Conservation (phyloP, 2,329 filamentous ascomycete species). For the Aureobasidium leucospermi region DNA sequence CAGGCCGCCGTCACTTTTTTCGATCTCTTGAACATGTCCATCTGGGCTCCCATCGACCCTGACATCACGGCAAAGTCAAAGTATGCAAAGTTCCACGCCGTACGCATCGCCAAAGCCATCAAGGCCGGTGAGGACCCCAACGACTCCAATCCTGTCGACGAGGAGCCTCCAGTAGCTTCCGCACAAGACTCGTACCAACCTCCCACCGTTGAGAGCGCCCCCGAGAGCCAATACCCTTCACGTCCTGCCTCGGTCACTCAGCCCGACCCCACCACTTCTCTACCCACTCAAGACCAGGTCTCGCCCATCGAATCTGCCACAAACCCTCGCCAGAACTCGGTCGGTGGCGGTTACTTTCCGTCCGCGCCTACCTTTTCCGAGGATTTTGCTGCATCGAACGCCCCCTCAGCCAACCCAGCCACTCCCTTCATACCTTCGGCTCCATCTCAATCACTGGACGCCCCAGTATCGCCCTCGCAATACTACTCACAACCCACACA, state of each 20-base stretch:
- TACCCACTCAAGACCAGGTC: constrained; percentile 32
- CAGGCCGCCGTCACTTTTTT: constrained; percentile 89
- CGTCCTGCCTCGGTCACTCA: constrained; percentile 21
- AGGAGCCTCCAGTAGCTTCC: constrained; percentile 44
- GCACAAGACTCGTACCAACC: constrained; percentile 27
- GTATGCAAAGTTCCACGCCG: constrained; percentile 91
- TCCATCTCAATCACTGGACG: constrained; percentile 16
- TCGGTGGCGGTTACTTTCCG: constrained; percentile 54
- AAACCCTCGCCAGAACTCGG: constrained; percentile 36
- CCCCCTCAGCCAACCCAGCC: constrained; percentile 29
- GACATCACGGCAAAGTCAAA: constrained; percentile 84
- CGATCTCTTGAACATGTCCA: constrained; percentile 61
- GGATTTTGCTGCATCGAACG: constrained; percentile 27
- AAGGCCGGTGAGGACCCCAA: constrained; percentile 91
- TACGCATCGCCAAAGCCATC: constrained; percentile 83
- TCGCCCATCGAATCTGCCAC: constrained; percentile 43
- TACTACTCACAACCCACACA: constrained; percentile 19
- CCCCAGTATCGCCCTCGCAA: constrained; percentile 15
- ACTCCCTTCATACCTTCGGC: constrained; percentile 3
- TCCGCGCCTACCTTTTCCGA: constrained; percentile 41
- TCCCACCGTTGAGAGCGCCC: constrained; percentile 53
- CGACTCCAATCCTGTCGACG: constrained; percentile 70
- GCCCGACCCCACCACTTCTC: constrained; percentile 23
- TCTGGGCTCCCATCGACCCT: constrained; percentile 70
- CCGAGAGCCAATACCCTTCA: constrained; percentile 47